phyloP scores from a whole-genome alignment of 176 grass and related monocot genomes.

The Hordeum marinum region DNA sequence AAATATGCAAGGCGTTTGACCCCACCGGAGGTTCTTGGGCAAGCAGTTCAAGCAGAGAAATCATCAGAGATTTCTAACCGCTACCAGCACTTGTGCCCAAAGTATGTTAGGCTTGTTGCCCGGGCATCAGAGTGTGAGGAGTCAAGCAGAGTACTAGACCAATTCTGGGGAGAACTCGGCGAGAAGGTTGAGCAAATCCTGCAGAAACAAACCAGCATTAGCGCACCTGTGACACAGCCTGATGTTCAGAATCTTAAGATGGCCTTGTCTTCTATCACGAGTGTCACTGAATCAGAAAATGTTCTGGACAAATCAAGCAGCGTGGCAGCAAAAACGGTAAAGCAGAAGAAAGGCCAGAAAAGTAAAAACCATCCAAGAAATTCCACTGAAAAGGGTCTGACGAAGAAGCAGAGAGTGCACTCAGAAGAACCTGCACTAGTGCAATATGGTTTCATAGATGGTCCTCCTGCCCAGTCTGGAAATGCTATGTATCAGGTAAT shows the following conservation, averaged over 20 bases:
- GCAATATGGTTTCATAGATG: no score
- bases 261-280: conserved; percentile 29
- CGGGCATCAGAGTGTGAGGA: conserved; percentile 59
- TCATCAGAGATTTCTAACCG: conserved; percentile 53
- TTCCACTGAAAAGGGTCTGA: conserved; percentile 36
- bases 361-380: conserved; percentile 30
- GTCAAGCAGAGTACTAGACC: conserved; percentile 44
- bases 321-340: conserved; percentile 22
- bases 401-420: conserved; percentile 36
- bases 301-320: conserved; percentile 23
- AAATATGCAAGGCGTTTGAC: conserved; percentile 36
- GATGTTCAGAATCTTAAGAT: conserved; percentile 36
- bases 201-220: conserved; percentile 49
- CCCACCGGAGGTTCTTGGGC: conserved; percentile 20
- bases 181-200: conserved; percentile 40
- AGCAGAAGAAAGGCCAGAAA: conserved; percentile 31
- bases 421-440: conserved; percentile 17
- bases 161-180: conserved; percentile 41
- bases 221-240: conserved; percentile 21
- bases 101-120: conserved; percentile 5
- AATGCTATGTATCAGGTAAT: conserved; percentile 53
- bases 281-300: conserved; percentile 25
- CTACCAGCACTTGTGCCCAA: conserved; percentile 20
- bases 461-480: conserved; percentile 18
- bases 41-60: conserved; percentile 21